Evolutionary conservation across 768 basidiomycete genomes (phyloP).

Genomic region (Naganishia vaughanmartiniae): DNA sequence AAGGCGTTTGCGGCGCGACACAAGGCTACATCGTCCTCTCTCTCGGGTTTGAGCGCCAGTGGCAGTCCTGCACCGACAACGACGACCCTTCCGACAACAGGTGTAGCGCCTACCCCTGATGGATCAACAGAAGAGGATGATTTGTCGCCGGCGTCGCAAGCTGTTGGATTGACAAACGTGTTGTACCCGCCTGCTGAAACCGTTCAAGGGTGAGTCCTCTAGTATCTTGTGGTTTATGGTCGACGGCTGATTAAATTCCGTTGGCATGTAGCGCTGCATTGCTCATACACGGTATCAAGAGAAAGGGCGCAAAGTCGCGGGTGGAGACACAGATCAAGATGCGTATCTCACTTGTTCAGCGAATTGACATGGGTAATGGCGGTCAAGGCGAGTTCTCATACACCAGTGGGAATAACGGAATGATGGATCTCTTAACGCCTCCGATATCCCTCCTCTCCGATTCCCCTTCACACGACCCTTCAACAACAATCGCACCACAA

Average conservation of each 20-base stretch:
- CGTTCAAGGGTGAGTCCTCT: conserved; percentile 3
- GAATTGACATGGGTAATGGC: neutral
- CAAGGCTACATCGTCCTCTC: neutral
- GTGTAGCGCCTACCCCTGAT: neutral
- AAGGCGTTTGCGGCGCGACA: conserved; percentile 1
- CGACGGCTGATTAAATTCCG: neutral
- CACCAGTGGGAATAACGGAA: neutral
- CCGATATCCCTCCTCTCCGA: neutral
- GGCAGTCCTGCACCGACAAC: neutral
- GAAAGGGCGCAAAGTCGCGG: conserved; percentile 28
- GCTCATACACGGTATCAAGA: conserved; percentile 32
- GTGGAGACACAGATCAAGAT: conserved; percentile 37
- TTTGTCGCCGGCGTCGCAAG: neutral
- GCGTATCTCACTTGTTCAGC: conserved; percentile 27
- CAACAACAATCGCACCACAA: neutral
- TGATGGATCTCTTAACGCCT: conserved; percentile 2
- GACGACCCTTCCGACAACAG: neutral
- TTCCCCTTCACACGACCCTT: neutral
- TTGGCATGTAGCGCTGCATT: neutral
- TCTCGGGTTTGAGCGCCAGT: neutral
- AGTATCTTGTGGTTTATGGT: neutral
- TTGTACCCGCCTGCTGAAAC: neutral
- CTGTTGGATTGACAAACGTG: neutral
- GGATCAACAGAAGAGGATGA: conserved; percentile 14
- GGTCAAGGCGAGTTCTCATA: neutral